A percentile compares a stretch with the other conserved stretches of the same genome.
Conservation (phyloP, 2,329 filamentous ascomycete species). For the Aspergillus glaucus region DNA sequence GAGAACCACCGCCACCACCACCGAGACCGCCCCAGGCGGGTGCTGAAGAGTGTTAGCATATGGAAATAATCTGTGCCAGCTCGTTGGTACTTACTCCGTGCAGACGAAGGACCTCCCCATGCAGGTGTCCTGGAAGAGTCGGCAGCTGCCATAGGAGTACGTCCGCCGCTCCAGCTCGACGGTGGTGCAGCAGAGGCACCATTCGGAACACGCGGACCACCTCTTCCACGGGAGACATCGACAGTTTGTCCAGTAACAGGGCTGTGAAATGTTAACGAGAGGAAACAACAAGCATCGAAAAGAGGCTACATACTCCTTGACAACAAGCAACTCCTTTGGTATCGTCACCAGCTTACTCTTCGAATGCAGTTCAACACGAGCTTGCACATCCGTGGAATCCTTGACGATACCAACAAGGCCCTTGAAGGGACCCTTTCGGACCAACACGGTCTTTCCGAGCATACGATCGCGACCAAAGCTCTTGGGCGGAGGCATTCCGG, state of each 20-base stretch:
- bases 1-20: slow-evolving; percentile 46
- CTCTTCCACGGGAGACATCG: slow-evolving; percentile 54
- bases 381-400: slow-evolving; percentile 79
- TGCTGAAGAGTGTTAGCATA: slow-evolving; percentile 22
- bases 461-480: slow-evolving; percentile 70
- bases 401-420: slow-evolving; percentile 92
- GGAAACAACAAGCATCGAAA: slow-evolving; percentile 1
- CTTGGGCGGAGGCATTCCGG: slow-evolving; percentile 62
- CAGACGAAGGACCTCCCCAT: slow-evolving; percentile 56
- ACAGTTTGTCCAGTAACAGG: slow-evolving; percentile 69
- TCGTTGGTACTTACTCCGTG: slow-evolving; percentile 51
- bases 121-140: slow-evolving; percentile 67
- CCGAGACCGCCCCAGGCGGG: slow-evolving; percentile 40
- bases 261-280: slow-evolving; percentile 20
- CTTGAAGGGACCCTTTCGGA: slow-evolving; percentile 83
- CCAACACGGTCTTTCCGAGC: slow-evolving; percentile 84
- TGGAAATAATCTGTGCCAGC: not conserved
- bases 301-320: slow-evolving; percentile 64
- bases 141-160: slow-evolving; percentile 59
- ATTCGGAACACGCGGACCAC: slow-evolving; percentile 42
- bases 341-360: slow-evolving; percentile 89
- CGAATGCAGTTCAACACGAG: slow-evolving; percentile 86
- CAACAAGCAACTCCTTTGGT: slow-evolving; percentile 70
- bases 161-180: slow-evolving; percentile 58
- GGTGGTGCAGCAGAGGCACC: slow-evolving; percentile 42